phyloP scores from a whole-genome alignment of 805 yeast genomes.

The Sugiyamaella boreocaroliniensis region DNA sequence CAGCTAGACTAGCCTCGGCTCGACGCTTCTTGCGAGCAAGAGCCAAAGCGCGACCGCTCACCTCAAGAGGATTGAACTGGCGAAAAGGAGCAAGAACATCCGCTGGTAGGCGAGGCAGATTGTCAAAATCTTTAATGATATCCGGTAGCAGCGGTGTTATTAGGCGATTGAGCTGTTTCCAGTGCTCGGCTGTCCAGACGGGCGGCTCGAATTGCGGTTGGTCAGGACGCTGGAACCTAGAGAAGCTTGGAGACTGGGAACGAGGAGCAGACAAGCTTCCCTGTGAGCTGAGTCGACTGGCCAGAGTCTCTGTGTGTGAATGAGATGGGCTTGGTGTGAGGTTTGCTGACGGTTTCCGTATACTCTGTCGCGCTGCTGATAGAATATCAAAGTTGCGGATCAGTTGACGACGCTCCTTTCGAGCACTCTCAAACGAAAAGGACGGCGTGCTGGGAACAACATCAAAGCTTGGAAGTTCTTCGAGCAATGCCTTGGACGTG shows the following conservation, averaged over 20 bases:
- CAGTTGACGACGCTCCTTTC: conserved; percentile 1
- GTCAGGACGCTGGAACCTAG: neutral
- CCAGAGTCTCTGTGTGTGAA: neutral
- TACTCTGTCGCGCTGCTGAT: neutral
- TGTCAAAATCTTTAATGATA: conserved; percentile 1
- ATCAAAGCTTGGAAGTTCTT: neutral
- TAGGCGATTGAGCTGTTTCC: conserved; percentile 6
- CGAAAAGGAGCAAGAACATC: conserved; percentile 4
- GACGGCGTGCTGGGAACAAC: conserved; percentile 1
- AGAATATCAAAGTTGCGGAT: conserved; percentile 6
- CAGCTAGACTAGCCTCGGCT: neutral
- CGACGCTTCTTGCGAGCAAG: conserved; percentile 3
- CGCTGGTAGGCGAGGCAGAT: conserved; percentile 9
- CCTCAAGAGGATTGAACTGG: conserved; percentile 7
- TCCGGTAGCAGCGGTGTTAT: conserved; percentile 5
- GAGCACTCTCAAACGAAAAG: conserved; percentile 7
- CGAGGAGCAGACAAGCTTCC: neutral
- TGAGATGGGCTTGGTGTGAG: neutral
- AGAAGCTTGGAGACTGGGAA: neutral
- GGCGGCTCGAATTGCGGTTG: neutral
- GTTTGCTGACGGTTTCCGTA: neutral
- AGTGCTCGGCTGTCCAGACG: conserved; percentile 10
- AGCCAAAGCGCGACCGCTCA: conserved; percentile 13
- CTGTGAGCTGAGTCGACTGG: neutral
- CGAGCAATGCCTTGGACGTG: neutral